A percentile compares a stretch with the other conserved stretches of the same genome.
phyloP scores from a whole-genome alignment of 768 basidiomycete species.

The Leccinum obscurum region DNA sequence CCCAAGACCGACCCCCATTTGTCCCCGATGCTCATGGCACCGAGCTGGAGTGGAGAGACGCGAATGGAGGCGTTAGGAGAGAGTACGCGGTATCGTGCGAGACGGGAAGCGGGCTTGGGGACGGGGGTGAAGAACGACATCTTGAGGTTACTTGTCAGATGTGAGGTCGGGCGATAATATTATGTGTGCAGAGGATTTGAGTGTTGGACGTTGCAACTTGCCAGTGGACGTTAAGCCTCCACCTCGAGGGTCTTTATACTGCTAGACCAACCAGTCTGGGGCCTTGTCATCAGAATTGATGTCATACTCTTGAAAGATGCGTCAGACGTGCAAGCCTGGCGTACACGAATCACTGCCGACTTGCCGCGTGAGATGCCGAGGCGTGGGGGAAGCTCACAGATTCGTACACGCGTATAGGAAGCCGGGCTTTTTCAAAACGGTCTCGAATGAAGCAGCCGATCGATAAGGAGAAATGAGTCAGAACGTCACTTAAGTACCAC shows the following conservation, averaged over 20 bases:
- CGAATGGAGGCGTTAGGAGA: conserved; percentile 43
- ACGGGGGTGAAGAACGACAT: conserved; percentile 12
- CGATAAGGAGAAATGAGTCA: too few relatives aligned
- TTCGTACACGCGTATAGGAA: too few relatives aligned
- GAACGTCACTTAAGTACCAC: too few relatives aligned
- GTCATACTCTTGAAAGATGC: background rate
- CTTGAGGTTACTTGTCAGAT: background rate
- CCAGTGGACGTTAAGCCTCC: background rate
- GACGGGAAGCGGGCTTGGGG: conserved; percentile 32
- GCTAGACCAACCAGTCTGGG: background rate
- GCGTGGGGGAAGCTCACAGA: too few relatives aligned
- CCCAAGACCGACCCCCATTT: conserved; percentile 42
- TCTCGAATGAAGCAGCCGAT: too few relatives aligned
- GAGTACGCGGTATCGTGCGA: conserved; percentile 41
- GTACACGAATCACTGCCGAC: background rate
- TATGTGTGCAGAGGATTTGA: background rate
- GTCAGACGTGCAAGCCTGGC: background rate
- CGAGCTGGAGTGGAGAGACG: conserved; percentile 50
- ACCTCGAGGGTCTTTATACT: background rate
- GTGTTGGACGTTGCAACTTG: too few relatives aligned
- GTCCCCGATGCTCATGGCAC: conserved; percentile 50
- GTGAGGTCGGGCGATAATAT: background rate
- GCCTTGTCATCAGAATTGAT: background rate
- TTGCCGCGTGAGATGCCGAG: background rate
- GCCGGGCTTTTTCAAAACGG: too few relatives aligned